Percentiles rank a stretch among this genome's conserved stretches.
Conservation (phyloP, 768 basidiomycete species). For the Sarcodon aspratus region DNA sequence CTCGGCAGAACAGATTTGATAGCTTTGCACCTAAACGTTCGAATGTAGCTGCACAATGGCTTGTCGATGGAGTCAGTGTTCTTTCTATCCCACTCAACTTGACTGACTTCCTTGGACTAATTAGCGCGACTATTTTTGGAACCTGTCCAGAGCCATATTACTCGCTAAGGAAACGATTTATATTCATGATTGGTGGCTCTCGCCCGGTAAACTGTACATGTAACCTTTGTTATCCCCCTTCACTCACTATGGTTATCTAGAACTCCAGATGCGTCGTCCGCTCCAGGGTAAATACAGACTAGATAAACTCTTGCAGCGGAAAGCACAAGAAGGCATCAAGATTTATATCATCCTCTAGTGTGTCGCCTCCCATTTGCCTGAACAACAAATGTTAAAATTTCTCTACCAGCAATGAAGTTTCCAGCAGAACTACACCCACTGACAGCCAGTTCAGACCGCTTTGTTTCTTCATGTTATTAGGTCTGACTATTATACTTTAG, state of each 20-base stretch:
- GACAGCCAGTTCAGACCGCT: conserved; percentile 66
- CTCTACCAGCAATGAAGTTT: conserved; percentile 76
- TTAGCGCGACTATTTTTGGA: conserved; percentile 98
- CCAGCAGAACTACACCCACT: conserved; percentile 85
- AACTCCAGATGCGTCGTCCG: conserved; percentile 79
- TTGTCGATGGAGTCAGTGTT: conserved; percentile 82
- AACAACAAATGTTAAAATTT: conserved; percentile 1
- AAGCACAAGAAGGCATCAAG: conserved; percentile 93
- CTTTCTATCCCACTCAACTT: not conserved
- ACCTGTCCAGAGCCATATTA: conserved; percentile 81
- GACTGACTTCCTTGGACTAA: conserved; percentile 1
- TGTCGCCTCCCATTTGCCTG: conserved; percentile 15
- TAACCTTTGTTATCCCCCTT: not conserved
- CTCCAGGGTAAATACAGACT: conserved; percentile 77
- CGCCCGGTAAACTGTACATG: conserved; percentile 45
- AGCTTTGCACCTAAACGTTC: conserved; percentile 89
- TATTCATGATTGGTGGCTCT: conserved; percentile 98
- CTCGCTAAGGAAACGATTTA: conserved; percentile 84
- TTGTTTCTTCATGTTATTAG: not conserved
- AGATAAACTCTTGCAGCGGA: conserved; percentile 76
- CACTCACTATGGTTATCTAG: conserved; percentile 19
- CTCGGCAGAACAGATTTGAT: conserved; percentile 75
- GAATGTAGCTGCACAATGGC: conserved; percentile 95
- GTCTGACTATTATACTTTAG: conserved; percentile 19
- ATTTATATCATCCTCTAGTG: conserved; percentile 93